Conservation (phyloP, 2,329 filamentous ascomycete species). For the Cytospora paraplurivora region DNA sequence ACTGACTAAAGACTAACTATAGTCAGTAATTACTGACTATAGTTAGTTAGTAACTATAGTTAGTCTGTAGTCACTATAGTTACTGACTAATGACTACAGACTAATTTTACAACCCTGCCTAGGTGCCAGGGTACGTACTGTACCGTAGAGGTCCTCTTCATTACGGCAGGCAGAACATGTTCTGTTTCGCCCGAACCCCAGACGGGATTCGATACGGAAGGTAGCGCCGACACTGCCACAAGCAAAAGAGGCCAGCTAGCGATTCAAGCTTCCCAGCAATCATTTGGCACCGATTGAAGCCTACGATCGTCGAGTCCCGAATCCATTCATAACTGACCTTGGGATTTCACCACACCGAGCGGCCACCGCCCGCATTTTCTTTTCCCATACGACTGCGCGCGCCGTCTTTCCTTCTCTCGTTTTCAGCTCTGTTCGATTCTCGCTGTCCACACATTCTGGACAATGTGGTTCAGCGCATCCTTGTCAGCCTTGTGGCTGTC, state of each 20-base stretch:
- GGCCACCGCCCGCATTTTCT: constrained; percentile 26
- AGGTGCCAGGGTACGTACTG: too few relatives aligned
- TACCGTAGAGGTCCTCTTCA: too few relatives aligned
- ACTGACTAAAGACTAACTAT: too few relatives aligned
- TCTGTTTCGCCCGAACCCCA: constrained; percentile 22
- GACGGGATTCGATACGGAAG: constrained; percentile 24
- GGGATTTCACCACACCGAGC: constrained; percentile 23
- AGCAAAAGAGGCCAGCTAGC: constrained; percentile 36
- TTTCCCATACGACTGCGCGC: constrained; percentile 12
- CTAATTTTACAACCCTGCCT: too few relatives aligned
- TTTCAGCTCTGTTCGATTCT: constrained; percentile 15
- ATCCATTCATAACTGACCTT: constrained; percentile 19
- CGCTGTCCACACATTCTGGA: constrained; percentile 30
- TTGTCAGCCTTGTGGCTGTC: constrained; percentile 53
- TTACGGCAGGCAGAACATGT: constrained; percentile 14
- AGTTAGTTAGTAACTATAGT: too few relatives aligned
- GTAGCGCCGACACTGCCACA: neutral
- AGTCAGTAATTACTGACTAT: too few relatives aligned
- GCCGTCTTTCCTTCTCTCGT: constrained; percentile 13
- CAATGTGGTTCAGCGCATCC: constrained; percentile 50
- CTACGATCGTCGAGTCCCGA: constrained; percentile 17
- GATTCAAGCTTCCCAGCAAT: constrained; percentile 24
- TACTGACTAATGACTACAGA: too few relatives aligned
- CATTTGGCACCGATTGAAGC: constrained; percentile 7
- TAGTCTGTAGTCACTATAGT: too few relatives aligned